Percentiles rank a stretch among this genome's conserved stretches.
These are phyloP conservation scores for Leucosporidium scottii DNA, from an alignment of 768 basidiomycete genomes.

Conservation along the genomic window DNA sequence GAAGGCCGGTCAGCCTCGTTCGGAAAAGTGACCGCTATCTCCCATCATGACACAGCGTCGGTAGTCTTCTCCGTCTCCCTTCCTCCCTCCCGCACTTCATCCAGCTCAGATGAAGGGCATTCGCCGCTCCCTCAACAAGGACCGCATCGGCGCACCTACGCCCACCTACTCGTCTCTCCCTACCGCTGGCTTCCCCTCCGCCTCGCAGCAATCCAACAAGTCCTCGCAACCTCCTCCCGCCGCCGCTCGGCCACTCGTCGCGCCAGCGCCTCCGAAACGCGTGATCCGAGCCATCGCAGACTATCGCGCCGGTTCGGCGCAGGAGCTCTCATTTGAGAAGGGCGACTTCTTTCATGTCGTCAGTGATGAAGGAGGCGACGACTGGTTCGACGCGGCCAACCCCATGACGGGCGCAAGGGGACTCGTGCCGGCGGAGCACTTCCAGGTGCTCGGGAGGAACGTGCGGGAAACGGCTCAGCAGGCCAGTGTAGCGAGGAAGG, in stretches of 20 bases:
- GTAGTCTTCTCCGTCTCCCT: background rate
- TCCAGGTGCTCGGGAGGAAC: slow-evolving; percentile 79
- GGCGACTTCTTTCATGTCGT: slow-evolving; percentile 98
- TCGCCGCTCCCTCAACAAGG: slow-evolving; percentile 34
- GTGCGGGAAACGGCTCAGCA: slow-evolving; percentile 30
- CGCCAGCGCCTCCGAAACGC: slow-evolving; percentile 72
- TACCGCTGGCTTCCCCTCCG: slow-evolving; percentile 1
- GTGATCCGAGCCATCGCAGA: slow-evolving; percentile 76
- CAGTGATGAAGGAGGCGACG: slow-evolving; percentile 50
- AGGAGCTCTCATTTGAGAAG: slow-evolving; percentile 80
- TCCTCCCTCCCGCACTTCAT: background rate
- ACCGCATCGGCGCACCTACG: slow-evolving; percentile 28
- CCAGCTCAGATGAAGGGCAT: slow-evolving; percentile 21
- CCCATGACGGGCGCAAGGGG: slow-evolving; percentile 85
- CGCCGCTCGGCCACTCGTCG: slow-evolving; percentile 4
- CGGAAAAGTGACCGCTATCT: too few relatives aligned
- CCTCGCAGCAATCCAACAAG: background rate
- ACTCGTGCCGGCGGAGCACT: slow-evolving; percentile 74
- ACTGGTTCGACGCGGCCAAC: slow-evolving; percentile 92
- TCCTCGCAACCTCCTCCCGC: background rate
- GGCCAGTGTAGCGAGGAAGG: slow-evolving; percentile 8
- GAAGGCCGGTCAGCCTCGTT: too few relatives aligned
- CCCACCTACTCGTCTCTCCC: slow-evolving; percentile 11
- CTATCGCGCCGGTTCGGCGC: slow-evolving; percentile 64
- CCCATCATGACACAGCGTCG: background rate